Base-by-base conservation (phyloP, 1,284 basidiomycete species). In the Microstroma glucosiphilum region DNA sequence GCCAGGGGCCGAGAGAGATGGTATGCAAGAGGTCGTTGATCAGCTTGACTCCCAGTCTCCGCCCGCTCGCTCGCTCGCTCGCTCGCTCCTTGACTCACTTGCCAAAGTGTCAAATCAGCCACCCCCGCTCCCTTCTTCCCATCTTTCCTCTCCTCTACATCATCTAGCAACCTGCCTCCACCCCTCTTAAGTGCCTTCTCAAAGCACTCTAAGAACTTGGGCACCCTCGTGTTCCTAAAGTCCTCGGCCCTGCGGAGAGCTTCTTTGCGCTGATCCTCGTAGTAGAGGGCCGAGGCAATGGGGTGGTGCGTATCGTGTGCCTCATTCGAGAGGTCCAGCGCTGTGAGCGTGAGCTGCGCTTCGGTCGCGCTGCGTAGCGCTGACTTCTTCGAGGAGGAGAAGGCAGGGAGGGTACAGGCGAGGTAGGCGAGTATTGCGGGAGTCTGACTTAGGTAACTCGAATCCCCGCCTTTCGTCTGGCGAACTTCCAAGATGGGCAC, bases 191-290 rank as follows among this genome's bases (percentile, higher is more conserved):
- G 30, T 57, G 25, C 37, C 2, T 30, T 48, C 46, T 60, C 59
- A 40, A 67, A 63, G 43, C 63, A 77, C 54, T 63, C 63, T 60
- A 85, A 71, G 76, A 82, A 85, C 68, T 83, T 84, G 55, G 84
- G 84, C 25, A 85, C 68, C 41, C 84, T 82, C 4, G 67, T 67
- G 49, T 71, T 62, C 23, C 83, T 79, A 70, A 84, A 82, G 46
- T 80, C 79, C 49, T 76, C 72, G 11, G 83, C 80, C 4, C 76
- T 71, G 9, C 72, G 68, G 30, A 66, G 57, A 1, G 81, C 70
- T 57, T 80, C 81, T 0, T 69, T 66, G 63, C 81, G 82, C 73
- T 85, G 84, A n/a, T 84, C 82, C 63, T 85, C 83, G 79, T 85
- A 72, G 60, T 63, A 68, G 30, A 62, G 55, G 19, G 51, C 62